Base-by-base conservation (phyloP, 2,329 filamentous ascomycete genomes). In the Aureobasidium sp. region DNA sequence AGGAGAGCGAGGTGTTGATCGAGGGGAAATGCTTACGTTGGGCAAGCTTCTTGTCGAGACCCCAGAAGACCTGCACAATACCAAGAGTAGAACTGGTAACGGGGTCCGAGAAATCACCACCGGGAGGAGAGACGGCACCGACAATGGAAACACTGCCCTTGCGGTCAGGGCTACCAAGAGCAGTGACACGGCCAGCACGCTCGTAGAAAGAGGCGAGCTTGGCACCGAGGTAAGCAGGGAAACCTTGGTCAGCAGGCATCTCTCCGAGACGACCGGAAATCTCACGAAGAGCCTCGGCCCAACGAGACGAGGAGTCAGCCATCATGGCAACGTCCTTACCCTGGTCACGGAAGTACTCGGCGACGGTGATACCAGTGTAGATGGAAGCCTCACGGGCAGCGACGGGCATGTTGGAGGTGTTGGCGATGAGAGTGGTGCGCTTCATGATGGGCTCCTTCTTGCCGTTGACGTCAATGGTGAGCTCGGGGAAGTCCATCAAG, bases 61-160 rank as follows among this genome's bases (percentile, higher is more conserved):
- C 94, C 94, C 94, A 99, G 81, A 99, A 99, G 69, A 99, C 94
- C 76, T 99, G 94, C 71, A 99, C 94, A 72, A 99, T 99, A 84
- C 89, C 85, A 52, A 99, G 86, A 22, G 94, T 99, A 67, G 90
- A 89, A 64, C 85, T 90, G 15, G 94, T 99, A 72, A 99, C 94
- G 22, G 94, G 94, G 78, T 99, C 94, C 49, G 94, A 97, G 82
- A 97, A 99, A 81, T 99, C 94, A 85, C 94, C 94, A 80, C 93
- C 94, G 14, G 94, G 94, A 58, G 94, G 94, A 69, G 91, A 96
- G 77, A 99, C 94, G 64, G 94, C 94, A 72, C 92, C 94, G 70
- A 99, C 94, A 70, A 99, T 97, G 74, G 90, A 96, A 79, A 99
- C 91, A 82, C 90, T 96, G 67, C 94, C 94, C 66, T 87, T 81